Percentiles rank a stretch among this genome's conserved stretches.
Evolutionary conservation across 805 yeast species (phyloP).

Genomic region (Saccharomycopsis synnaedendra): DNA sequence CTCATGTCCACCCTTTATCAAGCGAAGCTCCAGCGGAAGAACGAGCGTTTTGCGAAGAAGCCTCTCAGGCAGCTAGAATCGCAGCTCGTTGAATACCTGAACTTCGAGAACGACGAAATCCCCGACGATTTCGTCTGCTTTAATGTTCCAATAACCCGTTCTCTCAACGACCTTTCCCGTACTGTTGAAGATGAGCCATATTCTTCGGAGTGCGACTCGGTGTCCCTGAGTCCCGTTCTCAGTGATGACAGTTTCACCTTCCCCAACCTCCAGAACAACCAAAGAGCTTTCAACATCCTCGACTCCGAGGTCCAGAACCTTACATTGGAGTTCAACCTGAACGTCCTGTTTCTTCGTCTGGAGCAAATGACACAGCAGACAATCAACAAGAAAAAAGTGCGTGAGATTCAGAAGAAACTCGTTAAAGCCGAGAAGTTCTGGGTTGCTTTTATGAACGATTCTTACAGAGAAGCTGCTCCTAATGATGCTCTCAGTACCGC

Average conservation of each 20-base stretch:
- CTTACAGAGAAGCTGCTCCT: neutral
- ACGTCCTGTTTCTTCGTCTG: slow-evolving; percentile 6
- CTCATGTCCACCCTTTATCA: no score
- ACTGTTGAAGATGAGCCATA: neutral
- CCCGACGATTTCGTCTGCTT: slow-evolving; percentile 16
- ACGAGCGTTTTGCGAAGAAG: neutral
- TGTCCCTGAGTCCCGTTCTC: slow-evolving; percentile 9
- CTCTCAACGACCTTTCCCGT: slow-evolving; percentile 5
- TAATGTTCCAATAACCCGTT: slow-evolving; percentile 16
- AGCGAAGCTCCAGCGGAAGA: neutral
- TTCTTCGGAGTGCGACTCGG: neutral
- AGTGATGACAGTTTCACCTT: slow-evolving; percentile 14
- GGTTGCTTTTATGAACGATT: slow-evolving; percentile 14
- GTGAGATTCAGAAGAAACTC: slow-evolving; percentile 11
- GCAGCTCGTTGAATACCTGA: slow-evolving; percentile 11
- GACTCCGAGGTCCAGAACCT: slow-evolving; percentile 13
- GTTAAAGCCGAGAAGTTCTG: slow-evolving; percentile 15
- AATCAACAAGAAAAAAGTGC: slow-evolving; percentile 14
- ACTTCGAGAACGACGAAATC: slow-evolving; percentile 14
- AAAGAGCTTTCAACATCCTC: slow-evolving; percentile 13
- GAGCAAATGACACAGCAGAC: slow-evolving; percentile 13
- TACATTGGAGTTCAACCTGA: slow-evolving; percentile 15
- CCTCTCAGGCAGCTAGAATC: neutral
- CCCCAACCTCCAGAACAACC: slow-evolving; percentile 13
- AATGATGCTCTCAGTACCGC: no score